Conservation (phyloP, 2,329 filamentous ascomycete genomes). For the Arthrinium phaeospermum region DNA sequence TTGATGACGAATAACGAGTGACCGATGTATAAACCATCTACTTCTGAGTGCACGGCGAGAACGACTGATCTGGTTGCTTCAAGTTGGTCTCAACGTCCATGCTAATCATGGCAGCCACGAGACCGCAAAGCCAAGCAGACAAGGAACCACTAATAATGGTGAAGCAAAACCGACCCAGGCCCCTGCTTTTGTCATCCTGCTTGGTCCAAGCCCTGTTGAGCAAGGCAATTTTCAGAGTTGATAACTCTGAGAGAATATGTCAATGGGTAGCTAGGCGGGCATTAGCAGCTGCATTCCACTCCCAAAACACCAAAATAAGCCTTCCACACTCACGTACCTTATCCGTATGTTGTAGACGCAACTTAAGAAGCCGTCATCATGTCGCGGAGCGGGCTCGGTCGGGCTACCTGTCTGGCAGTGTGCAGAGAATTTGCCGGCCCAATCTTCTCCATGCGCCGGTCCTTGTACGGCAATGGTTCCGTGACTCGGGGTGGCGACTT, state of each 20-base stretch:
- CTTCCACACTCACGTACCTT: not conserved
- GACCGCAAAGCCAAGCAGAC: constrained; percentile 5
- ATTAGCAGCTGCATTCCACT: not conserved
- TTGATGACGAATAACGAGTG: constrained; percentile 16
- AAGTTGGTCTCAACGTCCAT: constrained; percentile 8
- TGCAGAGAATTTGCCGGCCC: constrained; percentile 51
- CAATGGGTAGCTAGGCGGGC: not conserved
- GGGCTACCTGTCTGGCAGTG: constrained; percentile 56
- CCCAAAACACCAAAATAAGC: not conserved
- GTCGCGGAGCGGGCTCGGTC: constrained; percentile 72
- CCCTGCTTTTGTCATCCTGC: constrained; percentile 11
- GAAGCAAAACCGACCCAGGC: constrained; percentile 2
- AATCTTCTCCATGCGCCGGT: constrained; percentile 55
- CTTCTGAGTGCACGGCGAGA: constrained; percentile 2
- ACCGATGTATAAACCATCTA: constrained; percentile 17
- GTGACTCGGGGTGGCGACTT: constrained; percentile 32
- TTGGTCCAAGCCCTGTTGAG: not conserved
- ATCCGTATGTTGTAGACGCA: not conserved
- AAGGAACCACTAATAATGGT: constrained; percentile 10
- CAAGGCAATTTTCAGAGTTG: not conserved
- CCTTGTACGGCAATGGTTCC: constrained; percentile 44
- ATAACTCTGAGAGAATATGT: constrained; percentile 3
- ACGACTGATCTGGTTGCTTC: constrained; percentile 14
- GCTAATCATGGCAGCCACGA: constrained; percentile 3
- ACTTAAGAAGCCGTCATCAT: constrained; percentile 59